These are phyloP conservation scores for Lachnellula cervina DNA, from an alignment of 2,329 filamentous ascomycete species.

Conservation along the genomic window DNA sequence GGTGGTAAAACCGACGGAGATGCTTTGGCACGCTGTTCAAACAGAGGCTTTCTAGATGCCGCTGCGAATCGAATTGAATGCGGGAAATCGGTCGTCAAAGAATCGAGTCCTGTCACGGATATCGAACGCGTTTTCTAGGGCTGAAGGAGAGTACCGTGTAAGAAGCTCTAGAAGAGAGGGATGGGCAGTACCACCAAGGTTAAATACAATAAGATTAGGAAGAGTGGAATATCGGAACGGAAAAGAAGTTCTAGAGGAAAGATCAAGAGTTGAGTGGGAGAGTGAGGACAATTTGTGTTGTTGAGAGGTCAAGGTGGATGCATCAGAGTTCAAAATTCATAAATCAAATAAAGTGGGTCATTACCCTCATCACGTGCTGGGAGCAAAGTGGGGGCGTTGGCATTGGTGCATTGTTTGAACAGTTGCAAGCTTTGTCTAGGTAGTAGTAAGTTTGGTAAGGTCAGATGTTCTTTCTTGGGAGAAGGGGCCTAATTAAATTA, in stretches of 20 bases:
- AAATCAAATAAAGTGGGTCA: not conserved
- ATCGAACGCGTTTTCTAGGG: conserved; percentile 23
- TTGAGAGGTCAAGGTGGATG: conserved; percentile 9
- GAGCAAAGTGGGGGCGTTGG: no score
- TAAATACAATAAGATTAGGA: conserved; percentile 27
- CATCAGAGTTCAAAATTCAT: conserved; percentile 13
- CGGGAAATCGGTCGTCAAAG: conserved; percentile 7
- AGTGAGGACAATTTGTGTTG: conserved; percentile 14
- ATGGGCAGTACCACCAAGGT: conserved; percentile 12
- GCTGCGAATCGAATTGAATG: conserved; percentile 2
- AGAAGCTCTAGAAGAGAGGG: conserved; percentile 14
- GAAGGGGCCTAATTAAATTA: no score
- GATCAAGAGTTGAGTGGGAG: conserved; percentile 10
- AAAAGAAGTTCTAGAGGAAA: conserved; percentile 21
- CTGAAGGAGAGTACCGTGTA: conserved; percentile 8
- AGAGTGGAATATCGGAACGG: conserved; percentile 18
- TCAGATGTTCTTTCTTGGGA: no score
- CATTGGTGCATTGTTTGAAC: no score
- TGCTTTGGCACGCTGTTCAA: conserved; percentile 9
- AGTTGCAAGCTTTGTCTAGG: no score
- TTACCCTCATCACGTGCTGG: no score
- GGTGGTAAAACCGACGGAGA: conserved; percentile 1
- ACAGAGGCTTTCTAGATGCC: not conserved
- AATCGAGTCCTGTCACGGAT: conserved; percentile 28
- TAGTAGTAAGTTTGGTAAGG: no score